Evolutionary conservation across 1,139 yeast genomes (phyloP), one percentile per base, ranked within the genome.

Genomic region (Kodamaea ohmeri): DNA sequence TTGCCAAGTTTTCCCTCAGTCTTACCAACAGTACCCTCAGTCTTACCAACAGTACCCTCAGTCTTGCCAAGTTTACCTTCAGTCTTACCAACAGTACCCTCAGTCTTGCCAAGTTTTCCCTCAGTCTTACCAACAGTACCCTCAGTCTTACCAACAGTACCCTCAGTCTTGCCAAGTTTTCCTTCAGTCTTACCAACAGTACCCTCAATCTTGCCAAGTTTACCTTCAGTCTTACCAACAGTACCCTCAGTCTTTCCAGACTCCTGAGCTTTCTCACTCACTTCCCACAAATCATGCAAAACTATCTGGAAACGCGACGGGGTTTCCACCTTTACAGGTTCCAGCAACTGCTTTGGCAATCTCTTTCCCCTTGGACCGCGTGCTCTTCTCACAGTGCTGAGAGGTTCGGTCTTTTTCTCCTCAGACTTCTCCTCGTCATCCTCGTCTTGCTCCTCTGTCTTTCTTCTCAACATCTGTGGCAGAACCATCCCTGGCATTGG

Each of bases 321-420:
- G 3, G 49, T 41, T 32, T 60, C 71, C 13, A 72, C 65, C 15
- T 49, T 55, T 0, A 73, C 67, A 3, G 77, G 73, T 11, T 75
- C 72, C 28, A 67, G 65, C 15, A 79, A 73, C n/a, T 65, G 60
- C 41, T 74, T 74, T 1, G 96, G 96, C 36, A 87, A 65, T 48
- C 82, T 78, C 43, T 94, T 78, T 0, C 92, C 90, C 45, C 75
- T 72, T 18, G 96, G 96, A 0, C 95, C 96, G 48, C 67, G 78
- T 0, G 82, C 81, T 48, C 95, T 73, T 20, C 62, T 55, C 1
- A 52, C 35, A 6, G 21, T 34, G 3, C 38, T 32, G 19, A 34
- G 29, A 36, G 40, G 20, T 28, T 38, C 11, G 1, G 44, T 45
- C 3, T 35, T 48, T 1, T 38, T 41, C 17, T 38, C 39, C 11